Conservation (phyloP, 345 rosid genomes). For the Eucalyptus erythrocorys region DNA sequence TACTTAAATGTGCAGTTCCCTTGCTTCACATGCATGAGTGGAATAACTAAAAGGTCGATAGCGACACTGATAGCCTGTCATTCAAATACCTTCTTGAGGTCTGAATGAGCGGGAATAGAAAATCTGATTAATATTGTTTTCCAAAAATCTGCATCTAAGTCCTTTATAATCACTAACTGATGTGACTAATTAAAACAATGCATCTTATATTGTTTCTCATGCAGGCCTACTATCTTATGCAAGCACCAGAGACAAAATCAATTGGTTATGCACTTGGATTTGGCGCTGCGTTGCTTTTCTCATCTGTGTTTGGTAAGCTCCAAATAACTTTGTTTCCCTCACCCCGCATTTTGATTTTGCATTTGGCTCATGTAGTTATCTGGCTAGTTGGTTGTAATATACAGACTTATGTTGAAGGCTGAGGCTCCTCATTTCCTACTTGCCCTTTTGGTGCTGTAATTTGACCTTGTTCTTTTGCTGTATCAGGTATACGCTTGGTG, state of each 20-base stretch:
- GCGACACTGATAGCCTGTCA: background rate
- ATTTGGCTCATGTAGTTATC: background rate
- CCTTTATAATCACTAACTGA: background rate
- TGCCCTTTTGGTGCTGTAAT: background rate
- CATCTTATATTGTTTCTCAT: background rate
- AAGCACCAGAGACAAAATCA: constrained; percentile 55
- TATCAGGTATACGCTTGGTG: constrained; percentile 64
- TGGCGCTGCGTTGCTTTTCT: constrained; percentile 67
- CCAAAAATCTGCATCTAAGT: background rate
- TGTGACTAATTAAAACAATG: background rate
- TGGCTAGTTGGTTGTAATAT: background rate
- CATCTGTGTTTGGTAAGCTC: constrained; percentile 52
- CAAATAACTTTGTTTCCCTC: background rate
- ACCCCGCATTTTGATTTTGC: background rate
- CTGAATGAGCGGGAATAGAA: background rate
- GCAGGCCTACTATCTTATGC: constrained; percentile 61
- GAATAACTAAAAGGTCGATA: background rate
- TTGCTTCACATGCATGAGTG: background rate
- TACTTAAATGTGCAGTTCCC: background rate
- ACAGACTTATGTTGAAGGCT: background rate
- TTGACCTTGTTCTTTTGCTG: background rate
- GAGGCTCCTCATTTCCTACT: background rate
- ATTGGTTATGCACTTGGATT: constrained; percentile 70
- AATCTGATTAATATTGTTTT: background rate
- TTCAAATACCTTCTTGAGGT: background rate